Base-by-base conservation (phyloP, 2,329 filamentous ascomycete species). In the Lecanicillium sp. region DNA sequence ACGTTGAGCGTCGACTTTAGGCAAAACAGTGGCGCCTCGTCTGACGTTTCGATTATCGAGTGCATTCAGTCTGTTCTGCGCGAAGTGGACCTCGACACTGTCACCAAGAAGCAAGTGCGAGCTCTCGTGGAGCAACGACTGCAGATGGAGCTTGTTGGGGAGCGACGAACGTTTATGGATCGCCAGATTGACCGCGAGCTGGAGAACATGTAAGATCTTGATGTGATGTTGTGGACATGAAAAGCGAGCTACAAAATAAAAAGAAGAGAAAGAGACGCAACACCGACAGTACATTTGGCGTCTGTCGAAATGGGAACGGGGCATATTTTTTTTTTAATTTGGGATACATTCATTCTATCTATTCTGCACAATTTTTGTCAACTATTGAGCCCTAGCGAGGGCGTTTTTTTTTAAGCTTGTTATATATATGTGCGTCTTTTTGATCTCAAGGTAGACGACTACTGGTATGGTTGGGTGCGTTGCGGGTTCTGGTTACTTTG, bases 21-120 rank as follows among this genome's bases (percentile, higher is more conserved):
- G 49, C 64, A 71, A 15, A 68, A 68, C 32, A 59, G 67, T 40
- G 68, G 67, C 17, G 87, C 85, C 0, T 85, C 87, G 1, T 85
- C 83, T 48, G 89, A 96, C 52, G 69, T 68, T 33, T 74, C 78
- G 44, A 95, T 98, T 47, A 73, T 86, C 14, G 85, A 94, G 44
- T 84, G 85, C 2, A 90, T 96, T 45, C 83, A 87, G 53, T 69
- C 73, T 36, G 92, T 92, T 51, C 69, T 98, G 45, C 65, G 72
- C 13, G 90, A 95, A 53, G 88, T 95, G 1, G 90, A 98, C 59
- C 71, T 98, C 30, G 92, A 98, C 58, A 90, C 76, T n/a, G 86
- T 96, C 34, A 98, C 92, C 6, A 98, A 96, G 79, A 98, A 98
- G 68, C 90, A 96, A 65, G 83, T 92, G 41, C 75, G 85, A 36